A percentile compares a stretch with the other conserved stretches of the same genome.
These are phyloP conservation scores for Trichoderma semiorbis DNA, from an alignment of 2,329 filamentous ascomycete species.

Conservation along the genomic window DNA sequence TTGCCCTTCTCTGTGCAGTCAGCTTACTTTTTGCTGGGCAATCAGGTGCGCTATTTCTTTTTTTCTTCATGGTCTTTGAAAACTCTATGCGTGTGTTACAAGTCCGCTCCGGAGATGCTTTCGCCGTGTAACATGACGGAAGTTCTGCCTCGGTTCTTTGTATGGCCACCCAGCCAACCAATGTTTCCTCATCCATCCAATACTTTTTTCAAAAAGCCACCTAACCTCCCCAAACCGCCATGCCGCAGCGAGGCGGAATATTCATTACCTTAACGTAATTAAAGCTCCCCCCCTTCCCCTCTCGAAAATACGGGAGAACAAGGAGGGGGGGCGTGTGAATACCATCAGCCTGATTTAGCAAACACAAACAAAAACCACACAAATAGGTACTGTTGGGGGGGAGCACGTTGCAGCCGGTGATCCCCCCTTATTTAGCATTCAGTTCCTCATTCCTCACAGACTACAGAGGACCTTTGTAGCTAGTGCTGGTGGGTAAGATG, in stretches of 20 bases:
- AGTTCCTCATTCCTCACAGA: not conserved
- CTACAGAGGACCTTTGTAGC: not conserved
- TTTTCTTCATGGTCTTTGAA: not conserved
- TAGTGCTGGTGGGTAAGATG: not conserved
- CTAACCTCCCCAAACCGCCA: not conserved
- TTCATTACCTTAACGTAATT: slow-evolving; percentile 7
- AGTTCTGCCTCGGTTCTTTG: not conserved
- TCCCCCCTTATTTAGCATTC: not conserved
- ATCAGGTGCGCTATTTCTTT: not conserved
- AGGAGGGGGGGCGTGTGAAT: slow-evolving; percentile 2
- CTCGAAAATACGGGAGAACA: not conserved
- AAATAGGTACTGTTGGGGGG: not conserved
- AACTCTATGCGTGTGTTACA: not conserved
- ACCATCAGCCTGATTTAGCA: not conserved
- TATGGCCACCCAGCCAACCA: not conserved
- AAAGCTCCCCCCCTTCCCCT: not conserved
- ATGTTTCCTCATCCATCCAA: not conserved
- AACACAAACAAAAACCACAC: not conserved
- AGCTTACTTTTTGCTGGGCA: not conserved
- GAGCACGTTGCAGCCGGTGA: not conserved
- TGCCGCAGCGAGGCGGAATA: not conserved
- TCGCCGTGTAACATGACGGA: not conserved
- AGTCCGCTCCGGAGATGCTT: not conserved
- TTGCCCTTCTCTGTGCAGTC: not conserved
- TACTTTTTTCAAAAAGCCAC: not conserved